Percentiles rank a stretch among this genome's conserved stretches.
phyloP scores from a whole-genome alignment of 129 eudicot species.

The Ambrosia trifida region DNA sequence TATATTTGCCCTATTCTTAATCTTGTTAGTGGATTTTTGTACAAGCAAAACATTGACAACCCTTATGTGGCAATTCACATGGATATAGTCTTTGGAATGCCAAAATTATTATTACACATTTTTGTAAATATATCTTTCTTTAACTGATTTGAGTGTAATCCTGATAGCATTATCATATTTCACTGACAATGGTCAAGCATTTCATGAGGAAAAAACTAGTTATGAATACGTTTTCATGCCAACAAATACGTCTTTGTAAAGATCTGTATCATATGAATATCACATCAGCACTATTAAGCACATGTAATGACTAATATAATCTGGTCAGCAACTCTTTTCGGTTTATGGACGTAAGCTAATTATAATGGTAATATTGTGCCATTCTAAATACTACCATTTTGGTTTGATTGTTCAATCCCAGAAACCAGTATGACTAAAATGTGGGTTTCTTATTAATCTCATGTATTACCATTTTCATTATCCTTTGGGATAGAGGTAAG shows the following conservation, averaged over 20 bases:
- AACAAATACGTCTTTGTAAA: neutral
- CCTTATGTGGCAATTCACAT: neutral
- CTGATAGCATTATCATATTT: neutral
- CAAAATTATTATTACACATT: neutral
- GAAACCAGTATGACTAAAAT: neutral
- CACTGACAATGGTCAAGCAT: neutral
- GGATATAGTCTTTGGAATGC: neutral
- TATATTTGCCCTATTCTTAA: neutral
- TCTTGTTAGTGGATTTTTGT: constrained; percentile 3
- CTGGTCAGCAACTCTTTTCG: neutral
- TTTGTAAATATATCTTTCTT: neutral
- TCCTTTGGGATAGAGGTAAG: no score
- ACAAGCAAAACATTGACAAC: neutral
- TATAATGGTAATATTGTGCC: neutral
- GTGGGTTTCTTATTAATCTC: neutral
- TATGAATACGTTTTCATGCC: neutral
- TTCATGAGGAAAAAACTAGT: neutral
- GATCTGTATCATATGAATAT: neutral
- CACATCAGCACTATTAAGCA: constrained; percentile 4
- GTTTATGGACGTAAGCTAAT: neutral
- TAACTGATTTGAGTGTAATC: neutral
- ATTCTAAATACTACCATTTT: neutral
- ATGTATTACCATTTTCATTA: neutral
- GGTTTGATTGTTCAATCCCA: neutral
- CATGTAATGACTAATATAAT: neutral